Evolutionary conservation across 805 yeast genomes (phyloP).

Genomic region (Metschnikowia baotianmanensis): DNA sequence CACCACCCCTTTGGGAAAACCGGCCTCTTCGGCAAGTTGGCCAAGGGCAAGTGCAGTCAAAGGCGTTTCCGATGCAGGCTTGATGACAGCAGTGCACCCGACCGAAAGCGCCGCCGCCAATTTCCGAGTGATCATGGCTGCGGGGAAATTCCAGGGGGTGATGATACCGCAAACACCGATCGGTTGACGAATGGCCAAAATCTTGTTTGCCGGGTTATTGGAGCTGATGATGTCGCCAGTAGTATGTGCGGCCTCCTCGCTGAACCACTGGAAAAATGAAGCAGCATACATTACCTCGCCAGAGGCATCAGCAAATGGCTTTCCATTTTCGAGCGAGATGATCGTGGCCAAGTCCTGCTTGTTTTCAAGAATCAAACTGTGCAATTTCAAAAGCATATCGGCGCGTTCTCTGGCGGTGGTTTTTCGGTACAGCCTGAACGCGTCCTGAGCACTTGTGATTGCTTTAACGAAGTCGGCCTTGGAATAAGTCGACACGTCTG

Average conservation of each 20-base stretch:
- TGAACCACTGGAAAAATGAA: constrained; percentile 84
- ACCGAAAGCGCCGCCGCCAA: constrained; percentile 77
- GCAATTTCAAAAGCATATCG: constrained; percentile 49
- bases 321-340: constrained; percentile 71
- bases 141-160: constrained; percentile 86
- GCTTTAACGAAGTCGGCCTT: constrained; percentile 52
- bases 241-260: constrained; percentile 75
- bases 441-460: constrained; percentile 49
- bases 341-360: constrained; percentile 63
- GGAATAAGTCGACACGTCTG: constrained; percentile 55
- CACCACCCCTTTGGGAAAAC: constrained; percentile 67
- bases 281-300: constrained; percentile 71
- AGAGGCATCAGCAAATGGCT: constrained; percentile 64
- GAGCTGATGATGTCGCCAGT: constrained; percentile 68
- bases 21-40: constrained; percentile 59
- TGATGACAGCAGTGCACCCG: constrained; percentile 74
- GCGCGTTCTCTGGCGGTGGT: constrained; percentile 59
- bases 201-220: constrained; percentile 45
- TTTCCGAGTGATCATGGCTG: constrained; percentile 74
- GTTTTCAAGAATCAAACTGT: constrained; percentile 53
- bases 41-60: constrained; percentile 69
- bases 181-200: constrained; percentile 67
- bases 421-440: constrained; percentile 52
- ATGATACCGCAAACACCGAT: constrained; percentile 76
- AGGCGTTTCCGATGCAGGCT: constrained; percentile 79